Base-by-base conservation (phyloP, 2,329 filamentous ascomycete species). In the Hymenoscyphus linearis region DNA sequence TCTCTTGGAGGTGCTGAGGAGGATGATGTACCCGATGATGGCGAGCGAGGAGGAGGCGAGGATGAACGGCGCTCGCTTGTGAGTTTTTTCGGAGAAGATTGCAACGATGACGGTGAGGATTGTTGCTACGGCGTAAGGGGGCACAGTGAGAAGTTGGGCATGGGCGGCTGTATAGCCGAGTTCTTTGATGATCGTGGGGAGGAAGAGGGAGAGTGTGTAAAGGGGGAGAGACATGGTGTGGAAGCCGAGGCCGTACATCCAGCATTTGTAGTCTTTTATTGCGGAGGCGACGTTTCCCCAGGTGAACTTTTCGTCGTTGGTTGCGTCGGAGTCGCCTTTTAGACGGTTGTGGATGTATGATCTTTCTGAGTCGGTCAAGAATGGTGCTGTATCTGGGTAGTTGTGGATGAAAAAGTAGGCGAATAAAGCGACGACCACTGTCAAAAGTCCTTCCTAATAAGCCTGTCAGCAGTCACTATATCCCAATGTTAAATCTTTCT, bases 221-320 rank as follows among this genome's bases (percentile, higher is more conserved):
- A 84, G 74, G 0, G 82, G 82, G 13, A 92, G 73, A 60, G 84
- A 88, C 79, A 91, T 85, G 4, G 87, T 90, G 70, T 91, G 88
- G 67, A 90, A 91, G 0, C 81, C 83, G 0, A 90, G 71, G 0
- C 87, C 86, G 65, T 92, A 92, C 0, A 92, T 78, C 85, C 85
- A 90, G 68, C 86, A 86, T 69, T 87, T 90, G 1, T 83, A 82
- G 67, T 93, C 87, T 14, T 79, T 82, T 47, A 90, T 72, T 0
- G 89, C 88, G 18, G 82, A 77, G 26, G 73, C 60, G 0, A 92
- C 89, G 22, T 86, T 85, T 0, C 66, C 72, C 90, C 89, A 93
- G 3, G 76, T 82, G 68, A 93, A 92, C 0, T 76, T 70, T 66
- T 93, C 89, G 55, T 86, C 77, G 4, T 85, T 82, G 0, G 85